phyloP scores from a whole-genome alignment of 495 filamentous ascomycete genomes.

The Clavariopsis aquatica region DNA sequence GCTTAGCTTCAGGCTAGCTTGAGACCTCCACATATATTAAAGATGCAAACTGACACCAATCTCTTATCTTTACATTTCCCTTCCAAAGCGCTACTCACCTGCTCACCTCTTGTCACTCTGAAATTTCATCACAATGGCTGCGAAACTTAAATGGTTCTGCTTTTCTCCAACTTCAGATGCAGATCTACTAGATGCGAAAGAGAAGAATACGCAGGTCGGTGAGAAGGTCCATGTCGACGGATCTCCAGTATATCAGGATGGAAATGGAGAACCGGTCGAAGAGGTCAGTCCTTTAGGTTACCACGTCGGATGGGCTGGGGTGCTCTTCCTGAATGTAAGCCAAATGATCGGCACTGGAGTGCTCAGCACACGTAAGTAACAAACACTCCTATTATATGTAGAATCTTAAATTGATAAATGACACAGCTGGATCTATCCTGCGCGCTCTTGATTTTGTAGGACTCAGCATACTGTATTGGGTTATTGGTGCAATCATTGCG shows the following conservation, averaged over 20 bases:
- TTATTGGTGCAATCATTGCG: conserved; percentile 17
- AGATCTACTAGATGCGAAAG: conserved; percentile 7
- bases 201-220: conserved; percentile 25
- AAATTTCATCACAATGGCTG: background rate
- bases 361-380: conserved; percentile 23
- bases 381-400: background rate
- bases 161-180: background rate
- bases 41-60: background rate
- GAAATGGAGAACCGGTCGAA: conserved; percentile 22
- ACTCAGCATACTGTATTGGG: conserved; percentile 27
- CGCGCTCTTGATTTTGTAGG: conserved; percentile 15
- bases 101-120: background rate
- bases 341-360: conserved; percentile 29
- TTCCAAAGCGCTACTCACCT: no score
- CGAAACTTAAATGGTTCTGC: background rate
- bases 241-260: conserved; percentile 17
- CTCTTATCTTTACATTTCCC: background rate
- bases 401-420: background rate
- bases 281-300: conserved; percentile 17
- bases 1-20: background rate
- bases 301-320: conserved; percentile 22
- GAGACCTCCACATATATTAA: background rate
- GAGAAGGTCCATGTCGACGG: conserved; percentile 22
- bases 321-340: conserved; percentile 22
- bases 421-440: conserved; percentile 11